Base-by-base conservation (phyloP, 1,284 basidiomycete genomes). In the Kalmanozyma brasiliensis region DNA sequence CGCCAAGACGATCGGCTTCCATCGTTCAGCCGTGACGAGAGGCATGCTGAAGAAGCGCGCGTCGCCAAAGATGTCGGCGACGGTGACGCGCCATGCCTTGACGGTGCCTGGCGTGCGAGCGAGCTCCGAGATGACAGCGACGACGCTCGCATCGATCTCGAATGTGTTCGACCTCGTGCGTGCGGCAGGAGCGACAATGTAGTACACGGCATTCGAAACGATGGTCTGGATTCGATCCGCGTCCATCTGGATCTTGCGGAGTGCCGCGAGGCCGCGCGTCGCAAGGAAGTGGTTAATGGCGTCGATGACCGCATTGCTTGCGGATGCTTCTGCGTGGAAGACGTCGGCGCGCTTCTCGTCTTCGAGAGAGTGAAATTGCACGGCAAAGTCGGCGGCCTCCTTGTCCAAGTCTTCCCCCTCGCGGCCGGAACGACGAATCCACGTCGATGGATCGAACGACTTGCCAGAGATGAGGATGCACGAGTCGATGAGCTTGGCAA, bases 161-260 rank as follows among this genome's bases (percentile, higher is more conserved):
- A 81, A 58, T 0, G 74, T 74, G 37, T 82, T 76, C 49, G 43
- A 51, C 2, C 67, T 53, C 14, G 87, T 87, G 78, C 91, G 90
- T 82, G 94, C 83, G 0, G 89, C 88, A 0, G 96, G 93, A 30
- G 86, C 88, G 30, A 97, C 85, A 40, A 97, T 88, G 78, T 92
- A 93, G 76, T 94, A 92, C 8, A 92, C 86, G 26, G 97, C 88
- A 73, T 91, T 93, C 35, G 86, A 89, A 80, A 92, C 95, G 2
- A 89, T 87, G 10, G 87, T 86, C 8, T 88, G 83, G 10, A 94
- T 86, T 80, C 90, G 92, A 83, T 98, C 96, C 23, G 87, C 87
- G 65, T 98, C 95, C 71, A 90, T 84, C 41, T 94, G 85, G 80
- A 96, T 89, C 61, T 87, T 88, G 17, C 92, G 88, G 47, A 97